Evolutionary conservation across 2,329 filamentous ascomycete genomes (phyloP).

Genomic region (Colletotrichum sp.): DNA sequence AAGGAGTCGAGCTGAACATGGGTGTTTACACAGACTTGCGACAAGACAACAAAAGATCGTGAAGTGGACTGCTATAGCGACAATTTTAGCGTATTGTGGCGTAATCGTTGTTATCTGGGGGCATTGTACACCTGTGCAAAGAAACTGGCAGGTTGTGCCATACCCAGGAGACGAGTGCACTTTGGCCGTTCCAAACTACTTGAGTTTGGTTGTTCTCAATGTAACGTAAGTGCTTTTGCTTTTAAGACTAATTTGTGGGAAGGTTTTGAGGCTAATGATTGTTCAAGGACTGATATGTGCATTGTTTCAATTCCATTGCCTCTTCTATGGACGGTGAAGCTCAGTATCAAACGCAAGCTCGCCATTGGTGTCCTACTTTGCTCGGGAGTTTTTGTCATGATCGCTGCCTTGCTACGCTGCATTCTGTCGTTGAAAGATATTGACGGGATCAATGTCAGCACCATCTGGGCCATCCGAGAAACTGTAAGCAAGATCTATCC

Average conservation of each 20-base stretch:
- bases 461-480: slow-evolving; percentile 48
- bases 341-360: slow-evolving; percentile 40
- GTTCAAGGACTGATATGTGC: slow-evolving; percentile 40
- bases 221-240: slow-evolving; percentile 30
- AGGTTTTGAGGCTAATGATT: background rate
- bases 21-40: slow-evolving; percentile 29
- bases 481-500: slow-evolving; percentile 29
- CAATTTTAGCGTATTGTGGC: slow-evolving; percentile 33
- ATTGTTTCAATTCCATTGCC: slow-evolving; percentile 45
- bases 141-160: slow-evolving; percentile 44
- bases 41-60: slow-evolving; percentile 41
- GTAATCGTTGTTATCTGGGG: slow-evolving; percentile 38
- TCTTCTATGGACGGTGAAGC: slow-evolving; percentile 42
- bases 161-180: slow-evolving; percentile 44
- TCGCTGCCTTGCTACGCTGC: slow-evolving; percentile 45
- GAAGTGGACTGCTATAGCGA: slow-evolving; percentile 34
- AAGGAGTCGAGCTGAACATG: background rate
- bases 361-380: slow-evolving; percentile 43
- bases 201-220: slow-evolving; percentile 40
- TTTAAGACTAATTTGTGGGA: background rate
- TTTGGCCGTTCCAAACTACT: slow-evolving; percentile 38
- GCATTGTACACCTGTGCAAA: slow-evolving; percentile 40
- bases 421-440: slow-evolving; percentile 39
- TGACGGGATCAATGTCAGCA: slow-evolving; percentile 39
- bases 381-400: slow-evolving; percentile 47